A percentile compares a stretch with the other conserved stretches of the same genome.
Evolutionary conservation across 1,284 basidiomycete genomes (phyloP).

Genomic region (Volvariella volvacea): DNA sequence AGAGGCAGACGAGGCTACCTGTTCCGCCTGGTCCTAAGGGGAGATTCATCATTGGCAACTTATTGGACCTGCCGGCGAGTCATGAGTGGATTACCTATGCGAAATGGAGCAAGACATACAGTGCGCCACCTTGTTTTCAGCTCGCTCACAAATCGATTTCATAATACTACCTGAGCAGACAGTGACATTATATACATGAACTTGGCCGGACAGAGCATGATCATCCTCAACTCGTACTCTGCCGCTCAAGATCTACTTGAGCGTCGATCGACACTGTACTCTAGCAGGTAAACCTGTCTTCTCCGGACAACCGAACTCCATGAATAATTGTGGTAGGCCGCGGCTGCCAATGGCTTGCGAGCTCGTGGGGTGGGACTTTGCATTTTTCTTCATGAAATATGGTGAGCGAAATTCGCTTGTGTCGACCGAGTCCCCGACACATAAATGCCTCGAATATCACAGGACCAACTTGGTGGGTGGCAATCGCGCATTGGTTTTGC

Average conservation of each 20-base stretch:
- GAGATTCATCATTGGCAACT: slow-evolving; percentile 9
- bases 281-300: slow-evolving; percentile 15
- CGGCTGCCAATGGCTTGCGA: not conserved
- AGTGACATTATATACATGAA: slow-evolving; percentile 7
- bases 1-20: not conserved
- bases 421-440: no score
- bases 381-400: not conserved
- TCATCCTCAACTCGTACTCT: slow-evolving; percentile 14
- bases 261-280: slow-evolving; percentile 12
- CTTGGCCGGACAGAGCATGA: slow-evolving; percentile 5
- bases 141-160: not conserved
- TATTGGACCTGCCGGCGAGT: slow-evolving; percentile 6
- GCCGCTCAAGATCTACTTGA: slow-evolving; percentile 9
- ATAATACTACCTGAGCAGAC: not conserved
- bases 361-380: not conserved
- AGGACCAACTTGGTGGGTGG: no score
- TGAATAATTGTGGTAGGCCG: not conserved
- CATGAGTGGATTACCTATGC: slow-evolving; percentile 9
- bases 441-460: no score
- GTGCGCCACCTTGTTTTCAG: not conserved
- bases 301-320: no score
- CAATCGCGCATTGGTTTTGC: no score
- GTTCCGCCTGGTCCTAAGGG: slow-evolving; percentile 8
- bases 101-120: slow-evolving; percentile 8
- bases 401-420: not conserved